These are phyloP conservation scores for Afroboletus lepidellus DNA, from an alignment of 1,284 basidiomycete species.

Conservation along the genomic window DNA sequence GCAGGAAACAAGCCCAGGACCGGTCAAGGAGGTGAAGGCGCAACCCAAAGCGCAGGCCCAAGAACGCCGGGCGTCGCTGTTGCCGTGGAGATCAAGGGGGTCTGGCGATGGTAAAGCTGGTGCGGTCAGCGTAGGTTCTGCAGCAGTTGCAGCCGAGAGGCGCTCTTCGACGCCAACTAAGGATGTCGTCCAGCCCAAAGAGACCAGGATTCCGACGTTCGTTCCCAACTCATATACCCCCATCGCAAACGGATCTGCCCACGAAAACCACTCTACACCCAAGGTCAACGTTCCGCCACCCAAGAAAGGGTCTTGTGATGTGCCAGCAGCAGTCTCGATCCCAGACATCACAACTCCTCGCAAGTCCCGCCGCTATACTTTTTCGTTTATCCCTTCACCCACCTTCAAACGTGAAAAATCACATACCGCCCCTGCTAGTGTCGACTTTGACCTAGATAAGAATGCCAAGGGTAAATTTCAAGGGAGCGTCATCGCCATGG, in stretches of 20 bases:
- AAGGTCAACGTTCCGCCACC: neutral
- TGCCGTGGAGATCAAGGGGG: slow-evolving; percentile 24
- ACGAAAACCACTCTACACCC: neutral
- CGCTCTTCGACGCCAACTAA: neutral
- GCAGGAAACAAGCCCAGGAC: neutral
- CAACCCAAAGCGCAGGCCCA: neutral
- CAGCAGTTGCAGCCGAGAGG: neutral
- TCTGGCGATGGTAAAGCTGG: slow-evolving; percentile 2
- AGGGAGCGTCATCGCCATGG: neutral
- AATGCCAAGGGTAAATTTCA: neutral
- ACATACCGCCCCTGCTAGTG: neutral
- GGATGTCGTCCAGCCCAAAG: neutral
- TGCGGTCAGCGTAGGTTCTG: neutral
- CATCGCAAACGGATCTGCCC: neutral
- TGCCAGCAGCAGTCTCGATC: neutral
- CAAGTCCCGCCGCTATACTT: slow-evolving; percentile 24
- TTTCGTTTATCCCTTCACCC: slow-evolving; percentile 27
- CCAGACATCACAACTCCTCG: slow-evolving; percentile 3
- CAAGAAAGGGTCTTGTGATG: neutral
- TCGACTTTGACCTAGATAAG: neutral
- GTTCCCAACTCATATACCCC: neutral
- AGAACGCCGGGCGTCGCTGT: slow-evolving; percentile 21
- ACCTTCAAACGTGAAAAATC: slow-evolving; percentile 25
- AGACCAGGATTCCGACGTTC: neutral
- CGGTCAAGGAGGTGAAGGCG: neutral